Percentiles rank a stretch among this genome's conserved stretches.
phyloP scores from a whole-genome alignment of 805 yeast species.

The Sungouiella blattae region DNA sequence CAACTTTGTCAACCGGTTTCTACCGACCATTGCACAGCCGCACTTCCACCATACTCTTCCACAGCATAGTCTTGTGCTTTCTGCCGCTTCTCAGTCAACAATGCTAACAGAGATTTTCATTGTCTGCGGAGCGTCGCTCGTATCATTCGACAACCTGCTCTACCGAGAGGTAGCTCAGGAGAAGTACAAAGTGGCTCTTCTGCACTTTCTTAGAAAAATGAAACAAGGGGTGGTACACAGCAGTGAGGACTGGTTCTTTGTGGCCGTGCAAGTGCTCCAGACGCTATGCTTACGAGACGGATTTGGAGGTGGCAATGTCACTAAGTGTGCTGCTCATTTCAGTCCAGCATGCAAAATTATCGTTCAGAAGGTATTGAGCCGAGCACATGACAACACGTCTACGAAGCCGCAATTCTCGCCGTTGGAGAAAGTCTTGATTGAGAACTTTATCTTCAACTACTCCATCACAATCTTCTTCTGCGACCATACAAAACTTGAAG shows the following conservation, averaged over 20 bases:
- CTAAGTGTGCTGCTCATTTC: slow-evolving; percentile 15
- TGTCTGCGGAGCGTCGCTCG: slow-evolving; percentile 14
- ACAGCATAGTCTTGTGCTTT: slow-evolving; percentile 6
- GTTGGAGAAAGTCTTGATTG: slow-evolving; percentile 12
- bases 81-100: slow-evolving; percentile 8
- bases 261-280: slow-evolving; percentile 16
- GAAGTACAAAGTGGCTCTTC: slow-evolving; percentile 9
- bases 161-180: slow-evolving; percentile 7
- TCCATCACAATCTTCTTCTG: slow-evolving; percentile 14
- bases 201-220: slow-evolving; percentile 5
- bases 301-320: slow-evolving; percentile 10
- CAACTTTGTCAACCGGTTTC: slow-evolving; percentile 8
- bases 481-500: slow-evolving; percentile 7
- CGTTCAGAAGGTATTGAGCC: slow-evolving; percentile 1
- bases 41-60: slow-evolving; percentile 6
- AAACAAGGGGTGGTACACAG: slow-evolving; percentile 5
- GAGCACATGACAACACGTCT: not conserved
- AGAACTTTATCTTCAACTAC: slow-evolving; percentile 15
- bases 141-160: slow-evolving; percentile 8
- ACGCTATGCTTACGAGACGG: slow-evolving; percentile 11
- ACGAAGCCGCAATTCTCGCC: slow-evolving; percentile 2
- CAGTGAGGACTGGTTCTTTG: slow-evolving; percentile 15
- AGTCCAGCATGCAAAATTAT: slow-evolving; percentile 10
- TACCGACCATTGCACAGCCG: slow-evolving; percentile 13
- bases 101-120: slow-evolving; percentile 11